Evolutionary conservation across 2,329 filamentous ascomycete genomes (phyloP), one percentile per base, ranked within the genome.

Genomic region (Ascochyta fabae): DNA sequence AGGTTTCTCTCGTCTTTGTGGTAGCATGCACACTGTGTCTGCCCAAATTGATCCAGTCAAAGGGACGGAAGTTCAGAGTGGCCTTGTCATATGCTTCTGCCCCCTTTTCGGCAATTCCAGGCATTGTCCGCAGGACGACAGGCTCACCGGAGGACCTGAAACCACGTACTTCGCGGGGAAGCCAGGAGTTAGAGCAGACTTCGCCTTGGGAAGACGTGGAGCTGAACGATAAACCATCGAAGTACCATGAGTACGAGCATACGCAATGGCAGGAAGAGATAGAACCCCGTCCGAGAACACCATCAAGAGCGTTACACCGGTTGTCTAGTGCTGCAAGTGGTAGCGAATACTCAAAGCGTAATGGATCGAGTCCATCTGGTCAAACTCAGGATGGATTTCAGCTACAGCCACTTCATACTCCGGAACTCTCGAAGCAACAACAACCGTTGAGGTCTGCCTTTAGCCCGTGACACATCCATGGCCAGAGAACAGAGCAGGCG

Each of bases 1-100:
- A 71, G 51, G 60, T 66, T 10, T 60, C 68, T 1, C 63, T 71
- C 12, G 65, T 66, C 34, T 68, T 71, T 53, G 59, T 70, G 12
- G 65, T 69, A 15, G 66, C 68, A 9, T 71, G 68, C 41, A 51
- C 63, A 3, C 53, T 71, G 3, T 69, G 63, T 26, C 39, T 71
- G 4, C 66, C 67, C 1, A 66, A 61, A 19, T 48, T 71, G 15
- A 61, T 70, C 33, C 66, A 69, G 56, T 61, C 59, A 4, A 70
- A 69, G 46, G 55, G 62, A 23, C 52, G 53, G 24, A 60, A 64
- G 34, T 27, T 68, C 23, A 60, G 50, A 9, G 36, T 35, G 13
- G 66, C 61, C 3, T 45, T 68, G n/a, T 62, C 67, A 6, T 63
- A 56, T 39, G 57, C 62, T 15, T 61, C 61, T 58, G 60, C 49